Evolutionary conservation across 441 rosid genomes (phyloP).

Genomic region (Cnidoscolus chayamansa): DNA sequence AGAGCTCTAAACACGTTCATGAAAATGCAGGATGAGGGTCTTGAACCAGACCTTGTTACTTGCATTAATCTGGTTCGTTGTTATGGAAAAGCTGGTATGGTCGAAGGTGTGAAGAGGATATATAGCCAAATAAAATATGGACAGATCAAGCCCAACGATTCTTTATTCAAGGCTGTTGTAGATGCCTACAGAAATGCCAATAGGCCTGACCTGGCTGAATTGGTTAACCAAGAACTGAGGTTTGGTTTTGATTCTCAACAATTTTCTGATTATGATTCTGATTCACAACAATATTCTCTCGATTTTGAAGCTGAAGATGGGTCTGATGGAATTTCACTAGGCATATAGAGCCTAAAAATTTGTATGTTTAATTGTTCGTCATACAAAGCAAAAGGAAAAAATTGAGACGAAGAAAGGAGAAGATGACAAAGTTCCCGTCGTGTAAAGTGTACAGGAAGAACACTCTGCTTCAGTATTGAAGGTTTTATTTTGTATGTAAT

Average conservation of each 20-base stretch:
- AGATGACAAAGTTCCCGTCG: neutral
- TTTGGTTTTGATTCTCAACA: slow-evolving; percentile 43
- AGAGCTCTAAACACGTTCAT: slow-evolving; percentile 58
- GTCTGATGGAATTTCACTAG: slow-evolving; percentile 14
- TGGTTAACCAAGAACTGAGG: slow-evolving; percentile 63
- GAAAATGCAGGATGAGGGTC: slow-evolving; percentile 73
- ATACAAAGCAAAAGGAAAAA: neutral
- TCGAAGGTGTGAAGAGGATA: slow-evolving; percentile 75
- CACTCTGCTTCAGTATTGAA: slow-evolving; percentile 7
- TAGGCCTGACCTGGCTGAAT: slow-evolving; percentile 63
- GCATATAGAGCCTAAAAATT: slow-evolving; percentile 1
- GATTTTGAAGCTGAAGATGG: slow-evolving; percentile 31
- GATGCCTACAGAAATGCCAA: slow-evolving; percentile 57
- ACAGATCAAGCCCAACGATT: slow-evolving; percentile 51
- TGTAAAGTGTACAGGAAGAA: slow-evolving; percentile 16
- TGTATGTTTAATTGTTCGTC: neutral
- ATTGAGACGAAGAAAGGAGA: neutral
- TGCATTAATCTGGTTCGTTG: slow-evolving; percentile 57
- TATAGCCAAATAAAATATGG: slow-evolving; percentile 54
- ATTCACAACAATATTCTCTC: slow-evolving; percentile 17
- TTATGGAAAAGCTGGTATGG: slow-evolving; percentile 80
- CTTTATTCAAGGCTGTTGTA: slow-evolving; percentile 59
- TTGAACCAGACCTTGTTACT: slow-evolving; percentile 69
- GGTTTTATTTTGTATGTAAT: slow-evolving; percentile 1
- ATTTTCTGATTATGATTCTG: slow-evolving; percentile 31